phyloP scores from a whole-genome alignment of 129 eudicot species.

The Cynara cardunculus region DNA sequence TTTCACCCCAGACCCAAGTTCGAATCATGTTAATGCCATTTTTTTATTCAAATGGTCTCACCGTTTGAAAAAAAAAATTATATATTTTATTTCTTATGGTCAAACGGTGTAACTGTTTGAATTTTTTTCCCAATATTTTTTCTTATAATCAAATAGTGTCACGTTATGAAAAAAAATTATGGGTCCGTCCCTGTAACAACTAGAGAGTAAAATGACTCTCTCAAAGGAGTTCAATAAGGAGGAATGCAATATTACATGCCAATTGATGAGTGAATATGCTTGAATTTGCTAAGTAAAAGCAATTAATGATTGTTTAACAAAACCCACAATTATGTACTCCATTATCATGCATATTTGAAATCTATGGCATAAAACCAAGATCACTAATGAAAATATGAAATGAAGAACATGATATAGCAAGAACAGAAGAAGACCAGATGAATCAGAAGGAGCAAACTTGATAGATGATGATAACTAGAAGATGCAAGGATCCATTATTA shows the following conservation, averaged over 20 bases:
- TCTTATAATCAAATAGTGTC: too few relatives aligned
- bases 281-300: neutral
- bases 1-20: too few relatives aligned
- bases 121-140: too few relatives aligned
- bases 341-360: neutral
- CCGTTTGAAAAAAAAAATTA: too few relatives aligned
- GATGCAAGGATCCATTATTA: constrained; percentile 14
- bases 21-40: too few relatives aligned
- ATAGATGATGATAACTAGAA: neutral
- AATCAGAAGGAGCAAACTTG: neutral
- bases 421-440: neutral
- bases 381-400: too few relatives aligned
- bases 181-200: too few relatives aligned
- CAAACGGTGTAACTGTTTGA: too few relatives aligned
- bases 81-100: too few relatives aligned
- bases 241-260: neutral
- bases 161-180: too few relatives aligned
- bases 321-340: neutral
- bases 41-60: too few relatives aligned
- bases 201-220: neutral
- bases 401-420: neutral
- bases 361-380: neutral
- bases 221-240: neutral
- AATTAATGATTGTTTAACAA: neutral
- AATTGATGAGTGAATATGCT: neutral